Conservation (phyloP, 2,329 filamentous ascomycete genomes). For the Trichoderma cornu-damae region DNA sequence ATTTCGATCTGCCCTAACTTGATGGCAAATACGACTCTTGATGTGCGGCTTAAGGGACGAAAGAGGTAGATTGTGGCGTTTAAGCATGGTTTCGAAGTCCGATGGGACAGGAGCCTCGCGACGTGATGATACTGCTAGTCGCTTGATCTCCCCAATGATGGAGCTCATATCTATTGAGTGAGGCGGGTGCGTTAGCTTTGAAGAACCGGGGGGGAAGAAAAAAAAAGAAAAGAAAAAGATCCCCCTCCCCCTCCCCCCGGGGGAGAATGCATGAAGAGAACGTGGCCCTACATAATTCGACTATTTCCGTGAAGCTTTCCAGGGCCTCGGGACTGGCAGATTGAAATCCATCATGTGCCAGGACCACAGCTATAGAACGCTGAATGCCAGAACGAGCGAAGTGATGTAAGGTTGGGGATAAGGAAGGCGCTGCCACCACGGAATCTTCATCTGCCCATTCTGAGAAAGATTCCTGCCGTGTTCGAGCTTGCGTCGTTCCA, state of each 20-base stretch:
- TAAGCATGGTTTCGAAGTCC: constrained; percentile 53
- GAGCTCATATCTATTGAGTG: constrained; percentile 42
- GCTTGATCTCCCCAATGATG: constrained; percentile 46
- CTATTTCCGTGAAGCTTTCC: constrained; percentile 51
- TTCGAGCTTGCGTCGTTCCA: background rate
- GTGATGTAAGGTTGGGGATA: constrained; percentile 30
- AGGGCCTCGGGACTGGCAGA: constrained; percentile 51
- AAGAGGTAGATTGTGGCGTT: constrained; percentile 47
- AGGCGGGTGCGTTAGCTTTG: constrained; percentile 21
- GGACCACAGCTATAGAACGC: constrained; percentile 50
- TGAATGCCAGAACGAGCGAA: constrained; percentile 40
- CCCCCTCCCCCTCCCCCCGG: too few relatives aligned
- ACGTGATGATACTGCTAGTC: constrained; percentile 44
- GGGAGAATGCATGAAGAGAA: background rate
- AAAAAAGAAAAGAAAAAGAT: too few relatives aligned
- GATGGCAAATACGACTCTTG: constrained; percentile 45
- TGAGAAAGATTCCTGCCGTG: background rate
- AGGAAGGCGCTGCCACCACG: constrained; percentile 21
- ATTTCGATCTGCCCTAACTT: constrained; percentile 37
- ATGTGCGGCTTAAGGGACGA: constrained; percentile 52
- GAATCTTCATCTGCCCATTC: background rate
- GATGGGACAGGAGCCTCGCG: constrained; percentile 49
- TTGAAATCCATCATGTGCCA: constrained; percentile 56
- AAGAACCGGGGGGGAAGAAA: too few relatives aligned
- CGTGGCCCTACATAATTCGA: constrained; percentile 53